Evolutionary conservation across 495 filamentous ascomycete species (phyloP), one percentile per base, ranked within the genome.

Genomic region (Eremomyces bilateralis): DNA sequence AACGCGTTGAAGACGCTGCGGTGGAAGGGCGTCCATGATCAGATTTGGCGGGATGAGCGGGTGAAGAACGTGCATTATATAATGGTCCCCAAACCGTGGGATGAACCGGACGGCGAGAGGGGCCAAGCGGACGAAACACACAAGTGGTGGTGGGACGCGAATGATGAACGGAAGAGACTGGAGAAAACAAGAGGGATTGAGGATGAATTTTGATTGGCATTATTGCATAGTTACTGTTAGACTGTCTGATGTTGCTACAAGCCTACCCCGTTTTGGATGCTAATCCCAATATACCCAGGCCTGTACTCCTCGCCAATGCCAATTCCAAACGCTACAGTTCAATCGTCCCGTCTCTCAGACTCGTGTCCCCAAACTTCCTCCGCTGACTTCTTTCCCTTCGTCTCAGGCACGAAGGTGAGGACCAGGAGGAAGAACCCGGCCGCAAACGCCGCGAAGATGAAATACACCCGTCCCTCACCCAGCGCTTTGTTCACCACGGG

Each of bases 321-420:
- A n/a, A n/a, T n/a, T n/a, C n/a, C n/a, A n/a, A n/a, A n/a, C n/a
- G n/a, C n/a, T n/a, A n/a, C n/a, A n/a, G n/a, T n/a, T n/a, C n/a
- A n/a, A n/a, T n/a, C n/a, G n/a, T n/a, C n/a, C n/a, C n/a, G n/a
- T n/a, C n/a, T n/a, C n/a, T n/a, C n/a, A n/a, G n/a, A n/a, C 40
- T 55, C 58, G 36, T 79, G 60, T 4, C 80, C 80, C 83, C 83
- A 93, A 24, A 91, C 83, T 52, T 91, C 83, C 46, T 93, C 80
- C 0, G 64, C 67, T 43, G 70, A 73, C 34, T 63, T 68, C 60
- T 77, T 88, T 3, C 78, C 82, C 46, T 66, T 77, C 1, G 82
- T 90, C 57, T 93, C 83, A 0, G 83, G 83, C 4, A 93, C 76
- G 24, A 58, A 64, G 53, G 59, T 62, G 16, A 60, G 56, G 16